phyloP scores from a whole-genome alignment of 768 basidiomycete genomes.

The Infundibulicybe gibba region DNA sequence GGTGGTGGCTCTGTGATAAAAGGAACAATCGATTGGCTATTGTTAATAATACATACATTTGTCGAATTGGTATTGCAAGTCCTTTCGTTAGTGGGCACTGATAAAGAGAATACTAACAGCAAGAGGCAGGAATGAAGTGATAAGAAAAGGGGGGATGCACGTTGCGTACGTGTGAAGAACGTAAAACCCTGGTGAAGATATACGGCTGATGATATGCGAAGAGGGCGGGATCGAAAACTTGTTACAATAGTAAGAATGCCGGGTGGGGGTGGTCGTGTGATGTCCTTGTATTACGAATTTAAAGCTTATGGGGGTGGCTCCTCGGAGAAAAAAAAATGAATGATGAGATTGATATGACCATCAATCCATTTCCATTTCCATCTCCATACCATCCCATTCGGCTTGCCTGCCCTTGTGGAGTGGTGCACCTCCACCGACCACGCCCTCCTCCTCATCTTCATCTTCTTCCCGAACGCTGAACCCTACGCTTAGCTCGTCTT shows the following conservation, averaged over 20 bases:
- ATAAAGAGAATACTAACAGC: constrained; percentile 2
- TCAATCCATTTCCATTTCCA: constrained; percentile 74
- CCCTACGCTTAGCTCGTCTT: constrained; percentile 35
- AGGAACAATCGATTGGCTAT: not conserved
- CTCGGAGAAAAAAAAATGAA: too few relatives aligned
- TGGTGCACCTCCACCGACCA: constrained; percentile 10
- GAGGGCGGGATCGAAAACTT: not conserved
- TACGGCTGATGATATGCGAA: not conserved
- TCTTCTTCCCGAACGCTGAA: constrained; percentile 44
- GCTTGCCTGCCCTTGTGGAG: constrained; percentile 20
- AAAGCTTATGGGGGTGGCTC: not conserved
- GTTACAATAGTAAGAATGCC: not conserved
- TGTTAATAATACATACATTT: constrained; percentile 25
- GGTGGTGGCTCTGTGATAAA: not conserved
- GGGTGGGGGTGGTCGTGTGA: constrained; percentile 1
- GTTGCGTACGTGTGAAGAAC: not conserved
- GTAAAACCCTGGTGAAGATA: not conserved
- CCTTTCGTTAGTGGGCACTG: constrained; percentile 7
- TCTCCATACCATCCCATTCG: constrained; percentile 60
- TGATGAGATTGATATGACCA: not conserved
- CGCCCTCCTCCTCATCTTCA: constrained; percentile 34
- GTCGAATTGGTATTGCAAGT: constrained; percentile 10
- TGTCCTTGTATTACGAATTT: too few relatives aligned
- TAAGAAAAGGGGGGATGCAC: not conserved
- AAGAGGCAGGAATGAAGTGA: not conserved